These are phyloP conservation scores for Chrysopogon serrulatus DNA, from an alignment of 176 grass and related monocot species.

Conservation along the genomic window DNA sequence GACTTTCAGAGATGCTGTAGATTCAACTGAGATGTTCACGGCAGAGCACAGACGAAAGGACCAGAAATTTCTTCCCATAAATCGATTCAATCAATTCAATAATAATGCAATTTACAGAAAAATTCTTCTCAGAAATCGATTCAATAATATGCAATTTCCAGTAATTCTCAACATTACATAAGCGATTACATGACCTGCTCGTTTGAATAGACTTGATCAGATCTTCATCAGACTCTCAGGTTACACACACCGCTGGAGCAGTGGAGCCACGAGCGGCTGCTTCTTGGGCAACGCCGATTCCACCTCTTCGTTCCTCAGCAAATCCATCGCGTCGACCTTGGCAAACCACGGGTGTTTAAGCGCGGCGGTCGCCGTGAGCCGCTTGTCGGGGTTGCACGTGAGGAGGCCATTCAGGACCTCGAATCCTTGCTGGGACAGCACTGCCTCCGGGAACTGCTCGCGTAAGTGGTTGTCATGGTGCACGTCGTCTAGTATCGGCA, in stretches of 20 bases:
- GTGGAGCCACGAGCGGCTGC: neutral
- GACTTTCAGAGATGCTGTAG: neutral
- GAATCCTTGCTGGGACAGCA: constrained; percentile 14
- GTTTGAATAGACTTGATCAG: neutral
- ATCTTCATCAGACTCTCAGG: neutral
- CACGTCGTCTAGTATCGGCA: neutral
- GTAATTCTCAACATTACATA: neutral
- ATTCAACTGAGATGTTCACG: neutral
- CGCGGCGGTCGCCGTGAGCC: constrained; percentile 26
- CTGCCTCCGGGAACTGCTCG: neutral
- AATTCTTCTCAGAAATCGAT: neutral
- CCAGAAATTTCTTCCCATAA: neutral
- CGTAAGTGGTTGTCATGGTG: neutral
- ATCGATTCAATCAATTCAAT: neutral
- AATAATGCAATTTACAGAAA: neutral
- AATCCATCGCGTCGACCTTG: neutral
- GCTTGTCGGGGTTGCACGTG: constrained; percentile 21
- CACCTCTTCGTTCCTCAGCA: neutral
- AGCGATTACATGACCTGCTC: neutral
- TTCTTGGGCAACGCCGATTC: neutral
- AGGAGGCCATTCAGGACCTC: constrained; percentile 27
- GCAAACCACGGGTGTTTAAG: constrained; percentile 31
- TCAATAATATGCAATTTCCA: neutral
- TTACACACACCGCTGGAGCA: neutral
- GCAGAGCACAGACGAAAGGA: neutral